A percentile compares a stretch with the other conserved stretches of the same genome.
Evolutionary conservation across 768 basidiomycete genomes (phyloP).

Genomic region (Agaricus blazei): DNA sequence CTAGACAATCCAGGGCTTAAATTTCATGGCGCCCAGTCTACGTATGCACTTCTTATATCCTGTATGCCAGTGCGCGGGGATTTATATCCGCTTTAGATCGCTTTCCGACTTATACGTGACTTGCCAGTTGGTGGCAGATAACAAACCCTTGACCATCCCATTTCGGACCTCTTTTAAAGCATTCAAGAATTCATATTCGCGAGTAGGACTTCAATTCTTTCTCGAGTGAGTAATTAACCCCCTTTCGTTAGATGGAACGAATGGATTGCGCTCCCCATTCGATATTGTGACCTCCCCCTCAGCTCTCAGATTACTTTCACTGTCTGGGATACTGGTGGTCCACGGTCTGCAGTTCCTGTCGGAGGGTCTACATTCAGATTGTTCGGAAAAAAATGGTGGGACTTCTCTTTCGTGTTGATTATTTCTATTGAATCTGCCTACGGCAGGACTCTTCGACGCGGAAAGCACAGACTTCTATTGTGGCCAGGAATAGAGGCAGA

Average conservation of each 20-base stretch:
- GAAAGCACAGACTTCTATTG: constrained; percentile 83
- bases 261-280: constrained; percentile 87
- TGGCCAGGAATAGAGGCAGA: constrained; percentile 87
- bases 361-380: constrained; percentile 89
- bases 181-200: constrained; percentile 82
- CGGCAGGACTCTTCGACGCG: constrained; percentile 77
- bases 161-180: constrained; percentile 91
- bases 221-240: not conserved
- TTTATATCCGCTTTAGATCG: constrained; percentile 43
- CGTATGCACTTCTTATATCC: constrained; percentile 56
- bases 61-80: constrained; percentile 20
- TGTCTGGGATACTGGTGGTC: constrained; percentile 91
- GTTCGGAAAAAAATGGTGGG: constrained; percentile 89
- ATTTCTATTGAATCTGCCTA: not conserved
- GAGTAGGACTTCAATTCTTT: constrained; percentile 18
- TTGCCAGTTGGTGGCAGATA: constrained; percentile 88
- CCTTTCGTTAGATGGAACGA: constrained; percentile 81
- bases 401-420: not conserved
- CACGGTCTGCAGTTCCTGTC: constrained; percentile 73
- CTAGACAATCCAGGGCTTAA: constrained; percentile 78
- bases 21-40: constrained; percentile 79
- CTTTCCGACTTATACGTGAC: constrained; percentile 93
- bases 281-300: constrained; percentile 89
- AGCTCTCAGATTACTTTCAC: constrained; percentile 90
- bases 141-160: constrained; percentile 88